These are phyloP conservation scores for Fusarium duplospermum DNA, from an alignment of 2,329 filamentous ascomycete species.

Conservation along the genomic window DNA sequence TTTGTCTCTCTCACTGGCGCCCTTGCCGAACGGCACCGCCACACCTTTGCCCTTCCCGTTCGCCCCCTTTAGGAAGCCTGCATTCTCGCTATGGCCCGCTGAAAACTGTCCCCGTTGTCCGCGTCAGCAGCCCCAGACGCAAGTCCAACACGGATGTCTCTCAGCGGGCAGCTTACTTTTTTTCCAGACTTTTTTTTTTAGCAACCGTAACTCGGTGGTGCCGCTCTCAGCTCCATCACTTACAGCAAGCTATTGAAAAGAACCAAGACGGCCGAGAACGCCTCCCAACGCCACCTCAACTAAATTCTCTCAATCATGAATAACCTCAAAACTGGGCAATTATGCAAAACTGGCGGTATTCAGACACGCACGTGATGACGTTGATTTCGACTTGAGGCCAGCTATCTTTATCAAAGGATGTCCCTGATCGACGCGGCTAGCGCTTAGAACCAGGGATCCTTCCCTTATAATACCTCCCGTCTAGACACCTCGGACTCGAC, in stretches of 20 bases:
- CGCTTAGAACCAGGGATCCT: slow-evolving; percentile 28
- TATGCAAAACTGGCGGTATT: not conserved
- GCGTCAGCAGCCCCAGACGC: slow-evolving; percentile 31
- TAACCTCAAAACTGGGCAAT: not conserved
- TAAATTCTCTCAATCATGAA: not conserved
- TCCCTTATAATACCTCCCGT: not conserved
- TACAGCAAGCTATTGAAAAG: not conserved
- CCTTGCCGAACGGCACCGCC: slow-evolving; percentile 11
- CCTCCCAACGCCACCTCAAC: slow-evolving; percentile 23
- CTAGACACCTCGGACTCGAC: not conserved
- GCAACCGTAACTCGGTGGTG: slow-evolving; percentile 28
- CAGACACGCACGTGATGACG: not conserved
- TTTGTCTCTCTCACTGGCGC: not conserved
- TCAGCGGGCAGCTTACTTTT: slow-evolving; percentile 12
- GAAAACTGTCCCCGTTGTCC: slow-evolving; percentile 32
- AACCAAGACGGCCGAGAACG: slow-evolving; percentile 4
- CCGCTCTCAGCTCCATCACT: slow-evolving; percentile 16
- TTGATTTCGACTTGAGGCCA: not conserved
- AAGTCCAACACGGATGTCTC: slow-evolving; percentile 6
- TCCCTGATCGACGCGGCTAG: slow-evolving; percentile 37
- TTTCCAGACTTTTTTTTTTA: not conserved
- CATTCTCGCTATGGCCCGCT: slow-evolving; percentile 10
- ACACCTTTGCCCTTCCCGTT: not conserved
- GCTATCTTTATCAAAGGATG: slow-evolving; percentile 1
- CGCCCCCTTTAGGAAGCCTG: slow-evolving; percentile 20